Conservation (phyloP, 129 eudicot genomes). For the Glebionis coronaria region DNA sequence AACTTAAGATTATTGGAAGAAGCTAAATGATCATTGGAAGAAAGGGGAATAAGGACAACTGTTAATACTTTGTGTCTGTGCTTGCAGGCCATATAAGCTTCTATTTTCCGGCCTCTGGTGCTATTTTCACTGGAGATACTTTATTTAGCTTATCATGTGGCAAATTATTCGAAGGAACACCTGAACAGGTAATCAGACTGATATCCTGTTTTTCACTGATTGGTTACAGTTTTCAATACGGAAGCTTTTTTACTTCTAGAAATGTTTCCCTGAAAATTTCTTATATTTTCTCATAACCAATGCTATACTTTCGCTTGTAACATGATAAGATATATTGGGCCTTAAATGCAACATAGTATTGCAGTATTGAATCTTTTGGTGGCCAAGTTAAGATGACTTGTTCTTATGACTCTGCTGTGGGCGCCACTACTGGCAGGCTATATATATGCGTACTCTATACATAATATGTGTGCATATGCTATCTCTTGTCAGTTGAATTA, state of each 20-base stretch:
- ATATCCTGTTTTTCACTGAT: constrained; percentile 11
- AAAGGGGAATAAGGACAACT: constrained; percentile 1
- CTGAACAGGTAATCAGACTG: constrained; percentile 59
- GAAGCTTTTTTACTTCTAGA: constrained; percentile 6
- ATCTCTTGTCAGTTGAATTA: no score
- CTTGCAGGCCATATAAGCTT: constrained; percentile 84
- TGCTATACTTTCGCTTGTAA: no score
- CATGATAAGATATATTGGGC: not conserved
- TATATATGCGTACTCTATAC: not conserved
- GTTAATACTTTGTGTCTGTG: constrained; percentile 19
- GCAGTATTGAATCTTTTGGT: not conserved
- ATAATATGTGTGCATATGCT: no score
- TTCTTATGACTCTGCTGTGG: not conserved
- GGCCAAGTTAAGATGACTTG: not conserved
- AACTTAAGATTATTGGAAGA: constrained; percentile 10
- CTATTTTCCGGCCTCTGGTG: constrained; percentile 76
- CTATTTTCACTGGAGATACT: constrained; percentile 87
- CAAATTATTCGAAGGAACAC: constrained; percentile 91
- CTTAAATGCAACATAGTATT: not conserved
- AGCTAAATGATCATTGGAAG: not conserved
- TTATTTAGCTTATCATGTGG: constrained; percentile 95
- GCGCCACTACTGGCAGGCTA: not conserved
- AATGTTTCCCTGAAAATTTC: not conserved
- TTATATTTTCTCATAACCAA: no score
- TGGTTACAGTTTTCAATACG: constrained; percentile 1